phyloP scores from a whole-genome alignment of 163 green algal species.

The Botryococcus braunii region DNA sequence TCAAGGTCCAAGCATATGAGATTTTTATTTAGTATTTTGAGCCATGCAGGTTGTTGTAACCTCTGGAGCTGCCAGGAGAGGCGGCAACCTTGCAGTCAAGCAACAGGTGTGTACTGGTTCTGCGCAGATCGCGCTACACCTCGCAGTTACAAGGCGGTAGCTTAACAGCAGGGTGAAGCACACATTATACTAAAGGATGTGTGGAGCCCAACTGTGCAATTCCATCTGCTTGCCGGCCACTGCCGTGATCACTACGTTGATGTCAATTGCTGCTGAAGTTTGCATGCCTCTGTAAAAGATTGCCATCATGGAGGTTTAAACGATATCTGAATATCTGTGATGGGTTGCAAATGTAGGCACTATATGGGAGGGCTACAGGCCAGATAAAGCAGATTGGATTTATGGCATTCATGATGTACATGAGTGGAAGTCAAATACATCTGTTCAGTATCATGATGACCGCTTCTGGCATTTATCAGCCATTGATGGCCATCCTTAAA shows the following conservation, averaged over 20 bases:
- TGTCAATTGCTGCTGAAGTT: background rate
- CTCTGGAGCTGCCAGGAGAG: background rate
- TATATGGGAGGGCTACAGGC: slow-evolving; percentile 36
- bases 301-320: background rate
- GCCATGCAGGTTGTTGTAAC: background rate
- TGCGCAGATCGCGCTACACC: background rate
- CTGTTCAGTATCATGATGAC: slow-evolving; percentile 94
- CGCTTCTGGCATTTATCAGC: slow-evolving; percentile 76
- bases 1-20: too few species aligned
- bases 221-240: background rate
- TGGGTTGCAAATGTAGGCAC: slow-evolving; percentile 21
- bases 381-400: slow-evolving; percentile 74
- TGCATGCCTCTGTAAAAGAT: background rate
- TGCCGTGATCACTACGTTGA: background rate
- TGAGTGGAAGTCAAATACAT: slow-evolving; percentile 74
- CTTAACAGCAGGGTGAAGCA: background rate
- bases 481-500: slow-evolving; percentile 74
- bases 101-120: background rate
- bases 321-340: too few species aligned
- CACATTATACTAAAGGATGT: too few species aligned
- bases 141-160: background rate
- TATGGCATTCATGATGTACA: slow-evolving; percentile 97
- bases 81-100: background rate
- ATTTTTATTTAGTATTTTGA: background rate
- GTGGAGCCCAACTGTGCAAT: background rate